Evolutionary conservation across 176 grass and related monocot genomes (phyloP), one percentile per base, ranked within the genome.

Genomic region (Tillandsia leiboldiana): DNA sequence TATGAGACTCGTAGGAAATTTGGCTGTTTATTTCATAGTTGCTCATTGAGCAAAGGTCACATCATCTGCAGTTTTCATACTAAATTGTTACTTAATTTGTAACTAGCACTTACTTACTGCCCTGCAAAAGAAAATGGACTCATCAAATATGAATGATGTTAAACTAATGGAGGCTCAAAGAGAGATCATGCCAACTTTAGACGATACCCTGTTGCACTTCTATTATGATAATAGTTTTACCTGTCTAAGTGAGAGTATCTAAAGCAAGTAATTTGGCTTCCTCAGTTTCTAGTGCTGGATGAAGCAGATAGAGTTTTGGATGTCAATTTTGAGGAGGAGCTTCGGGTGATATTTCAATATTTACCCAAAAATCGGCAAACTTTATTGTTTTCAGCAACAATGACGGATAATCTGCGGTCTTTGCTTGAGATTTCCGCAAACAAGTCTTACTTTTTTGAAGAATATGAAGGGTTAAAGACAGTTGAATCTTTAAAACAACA

Each of bases 381-480:
- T 0, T 86, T 97, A 80, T 68, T 97, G 65, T 97, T 97, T 78
- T 97, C 93, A 48, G 93, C 93, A 71, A 97, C 93, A 33, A 97
- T 97, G 84, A 92, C 93, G 53, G 81, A 86, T 11, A 85, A 97
- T 74, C 80, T 97, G 49, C 68, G 64, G 57, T 85, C 86, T 22
- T 86, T 97, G 73, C 81, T 91, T 67, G 79, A 97, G 65, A 80
- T 97, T 51, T 97, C 93, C 11, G 77, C 79, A 53, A 92, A 92
- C 69, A 90, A 83, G 9, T 87, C 84, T 3, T 97, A 87, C 66
- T 81, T 97, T 64, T 97, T 83, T 70, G 89, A 97, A 78, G 93
- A 80, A 48, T 91, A 97, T 48, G 81, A 92, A 87, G 93, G 93
- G 50, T 88, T 88, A 69, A 97, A 92, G 73, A 97, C 86, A 15